These are phyloP conservation scores for Termitomyces titanicus DNA, from an alignment of 768 basidiomycete genomes.

Conservation along the genomic window DNA sequence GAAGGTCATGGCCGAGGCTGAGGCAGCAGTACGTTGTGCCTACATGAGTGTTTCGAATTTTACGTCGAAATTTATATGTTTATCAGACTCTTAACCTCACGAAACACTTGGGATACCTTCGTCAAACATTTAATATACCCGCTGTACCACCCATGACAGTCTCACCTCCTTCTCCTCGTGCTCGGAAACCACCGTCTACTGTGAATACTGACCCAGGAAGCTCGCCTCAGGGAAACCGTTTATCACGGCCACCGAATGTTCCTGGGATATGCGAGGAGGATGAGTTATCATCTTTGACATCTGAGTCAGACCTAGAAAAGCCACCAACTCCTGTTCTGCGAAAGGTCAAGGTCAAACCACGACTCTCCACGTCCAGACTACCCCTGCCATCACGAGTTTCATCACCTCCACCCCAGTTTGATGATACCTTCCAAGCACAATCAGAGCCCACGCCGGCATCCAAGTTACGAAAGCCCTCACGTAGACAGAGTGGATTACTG, in stretches of 20 bases:
- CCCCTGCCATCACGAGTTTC: slow-evolving; percentile 41
- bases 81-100: slow-evolving; percentile 54
- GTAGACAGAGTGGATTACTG: slow-evolving; percentile 56
- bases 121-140: slow-evolving; percentile 54
- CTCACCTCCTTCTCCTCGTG: slow-evolving; percentile 45
- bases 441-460: slow-evolving; percentile 20
- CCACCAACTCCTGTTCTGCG: slow-evolving; percentile 36
- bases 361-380: slow-evolving; percentile 44
- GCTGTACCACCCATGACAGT: slow-evolving; percentile 30
- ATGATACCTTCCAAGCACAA: slow-evolving; percentile 20
- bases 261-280: slow-evolving; percentile 70
- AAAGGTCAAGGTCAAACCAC: slow-evolving; percentile 44
- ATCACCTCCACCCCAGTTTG: slow-evolving; percentile 34
- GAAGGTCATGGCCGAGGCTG: slow-evolving; percentile 69
- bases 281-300: slow-evolving; percentile 44
- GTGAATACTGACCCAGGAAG: slow-evolving; percentile 27
- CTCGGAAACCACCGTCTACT: slow-evolving; percentile 42
- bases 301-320: slow-evolving; percentile 37
- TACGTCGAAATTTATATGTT: slow-evolving; percentile 10
- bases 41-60: slow-evolving; percentile 1
- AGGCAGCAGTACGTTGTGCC: slow-evolving; percentile 55
- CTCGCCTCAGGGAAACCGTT: slow-evolving; percentile 49
- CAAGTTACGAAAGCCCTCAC: slow-evolving; percentile 36
- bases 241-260: slow-evolving; percentile 63
- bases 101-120: slow-evolving; percentile 62